Evolutionary conservation across 1,139 yeast genomes (phyloP).

Genomic region (Ogataea hybrid): DNA sequence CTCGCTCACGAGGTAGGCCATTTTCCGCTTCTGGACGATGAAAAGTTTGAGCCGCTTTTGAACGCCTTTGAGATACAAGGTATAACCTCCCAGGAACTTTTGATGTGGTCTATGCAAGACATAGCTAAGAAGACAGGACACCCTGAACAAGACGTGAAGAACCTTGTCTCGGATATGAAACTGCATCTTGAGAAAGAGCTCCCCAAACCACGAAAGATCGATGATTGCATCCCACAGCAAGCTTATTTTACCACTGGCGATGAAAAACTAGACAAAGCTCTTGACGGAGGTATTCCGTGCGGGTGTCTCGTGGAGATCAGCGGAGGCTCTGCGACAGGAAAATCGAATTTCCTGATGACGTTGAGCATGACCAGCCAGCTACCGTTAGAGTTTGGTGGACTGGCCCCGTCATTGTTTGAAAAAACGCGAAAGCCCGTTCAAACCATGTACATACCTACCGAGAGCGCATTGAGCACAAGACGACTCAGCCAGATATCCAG

Average conservation of each 20-base stretch:
- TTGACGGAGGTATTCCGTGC: constrained; percentile 58
- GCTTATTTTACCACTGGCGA: constrained; percentile 58
- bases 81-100: constrained; percentile 42
- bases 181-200: background rate
- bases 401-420: constrained; percentile 34
- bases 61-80: constrained; percentile 30
- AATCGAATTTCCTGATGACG: constrained; percentile 73
- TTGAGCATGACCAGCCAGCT: constrained; percentile 57
- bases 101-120: constrained; percentile 37
- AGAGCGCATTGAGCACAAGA: constrained; percentile 65
- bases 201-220: constrained; percentile 4
- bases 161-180: constrained; percentile 36
- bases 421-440: constrained; percentile 21
- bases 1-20: constrained; percentile 11
- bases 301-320: constrained; percentile 66
- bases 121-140: constrained; percentile 46
- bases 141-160: constrained; percentile 45
- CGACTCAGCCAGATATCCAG: constrained; percentile 42
- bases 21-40: constrained; percentile 11
- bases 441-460: constrained; percentile 74
- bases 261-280: constrained; percentile 46
- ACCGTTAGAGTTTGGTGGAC: constrained; percentile 44
- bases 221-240: background rate
- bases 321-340: constrained; percentile 86
- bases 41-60: constrained; percentile 18